Evolutionary conservation across 768 basidiomycete species (phyloP).

Genomic region (Leucosporidium creatinivorum): DNA sequence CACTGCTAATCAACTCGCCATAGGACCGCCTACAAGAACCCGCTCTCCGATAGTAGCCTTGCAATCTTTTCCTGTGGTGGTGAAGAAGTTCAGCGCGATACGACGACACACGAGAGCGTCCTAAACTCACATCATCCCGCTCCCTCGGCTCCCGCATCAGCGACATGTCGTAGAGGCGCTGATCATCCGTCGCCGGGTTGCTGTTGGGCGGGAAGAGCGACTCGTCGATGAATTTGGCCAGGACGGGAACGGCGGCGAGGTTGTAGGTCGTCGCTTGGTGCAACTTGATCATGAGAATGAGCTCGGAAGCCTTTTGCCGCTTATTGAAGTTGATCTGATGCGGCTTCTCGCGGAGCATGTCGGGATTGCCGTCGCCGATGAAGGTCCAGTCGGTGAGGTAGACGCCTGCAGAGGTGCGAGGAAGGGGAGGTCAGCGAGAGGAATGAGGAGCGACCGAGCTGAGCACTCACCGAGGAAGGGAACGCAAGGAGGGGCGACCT

Average conservation of each 20-base stretch:
- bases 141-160: constrained; percentile 86
- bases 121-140: constrained; percentile 65
- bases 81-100: not conserved
- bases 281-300: constrained; percentile 91
- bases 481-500: constrained; percentile 83
- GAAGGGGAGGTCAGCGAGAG: not conserved
- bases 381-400: constrained; percentile 96
- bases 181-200: constrained; percentile 21
- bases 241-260: constrained; percentile 57
- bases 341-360: constrained; percentile 55
- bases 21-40: constrained; percentile 16
- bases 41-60: constrained; percentile 23
- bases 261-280: constrained; percentile 92
- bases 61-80: constrained; percentile 29
- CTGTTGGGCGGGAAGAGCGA: constrained; percentile 52
- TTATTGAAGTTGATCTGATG: constrained; percentile 85
- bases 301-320: constrained; percentile 88
- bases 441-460: constrained; percentile 27
- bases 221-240: constrained; percentile 70
- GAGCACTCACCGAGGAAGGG: constrained; percentile 73
- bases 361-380: constrained; percentile 91
- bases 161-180: constrained; percentile 63
- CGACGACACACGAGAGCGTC: not conserved
- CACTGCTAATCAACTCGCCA: not conserved
- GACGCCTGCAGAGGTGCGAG: constrained; percentile 55